Evolutionary conservation across 306 rosid species (phyloP), one percentile per base, ranked within the genome.

Genomic region (Glycine latifolia): DNA sequence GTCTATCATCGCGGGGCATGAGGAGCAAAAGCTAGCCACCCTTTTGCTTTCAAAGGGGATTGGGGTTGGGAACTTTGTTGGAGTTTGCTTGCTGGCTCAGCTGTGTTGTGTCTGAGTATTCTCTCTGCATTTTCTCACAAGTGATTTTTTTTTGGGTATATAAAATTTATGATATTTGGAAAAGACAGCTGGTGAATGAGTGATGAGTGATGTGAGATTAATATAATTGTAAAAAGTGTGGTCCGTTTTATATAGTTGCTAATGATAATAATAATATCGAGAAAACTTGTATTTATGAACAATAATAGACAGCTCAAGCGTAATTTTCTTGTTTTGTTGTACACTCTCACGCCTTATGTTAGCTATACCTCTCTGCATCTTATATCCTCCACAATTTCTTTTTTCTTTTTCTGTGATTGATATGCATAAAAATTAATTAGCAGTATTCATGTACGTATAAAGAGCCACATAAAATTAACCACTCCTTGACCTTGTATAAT

Each of bases 181-280:
- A 63, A 79, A 68, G 86, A 67, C 82, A 35, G 76, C 65, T 58
- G 72, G 46, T 67, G 56, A 81, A 82, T 81, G 84, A 78, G 52
- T 48, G 80, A 78, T 81, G 83, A 78, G 59, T 49, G 83, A 68
- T 68, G 77, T 41, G 78, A 67, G 81, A 68, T 68, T 68, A 43
- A 67, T 61, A 63, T 63, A 39, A 39, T 39, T 39, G 37, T 62
- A 73, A 82, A 73, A 82, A 76, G 78, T 82, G 86, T 75, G 82
- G 77, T 75, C 73, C 52, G 73, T 55, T 81, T 77, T 71, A 54
- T 54, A 56, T 26, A 26, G 60, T 67, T 67, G 3, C 41, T 37
- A 26, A 26, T 26, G 5, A 37, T 61, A 17, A 39, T 77, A n/a
- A 35, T 62, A 33, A 10, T 26, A 33, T 35, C 69, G 2, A 26